Conservation (phyloP, 257 asterid species). For the Voacanga thouarsii region DNA sequence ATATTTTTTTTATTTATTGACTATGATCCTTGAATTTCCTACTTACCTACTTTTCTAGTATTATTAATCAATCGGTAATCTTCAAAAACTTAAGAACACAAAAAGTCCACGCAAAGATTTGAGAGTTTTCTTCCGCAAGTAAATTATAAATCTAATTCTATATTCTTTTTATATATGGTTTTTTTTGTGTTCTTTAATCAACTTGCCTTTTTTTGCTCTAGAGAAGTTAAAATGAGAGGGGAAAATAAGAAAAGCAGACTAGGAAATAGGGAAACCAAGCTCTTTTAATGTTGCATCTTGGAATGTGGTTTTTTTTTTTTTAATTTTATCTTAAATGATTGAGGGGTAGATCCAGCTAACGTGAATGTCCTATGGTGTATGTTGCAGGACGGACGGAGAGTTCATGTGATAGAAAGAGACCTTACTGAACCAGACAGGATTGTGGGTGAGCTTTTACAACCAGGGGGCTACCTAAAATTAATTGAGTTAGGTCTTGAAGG, state of each 20-base stretch:
- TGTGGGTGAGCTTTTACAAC: slow-evolving; percentile 38
- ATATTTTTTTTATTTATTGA: background rate
- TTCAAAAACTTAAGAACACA: background rate
- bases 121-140: background rate
- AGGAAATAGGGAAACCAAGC: background rate
- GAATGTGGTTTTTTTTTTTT: background rate
- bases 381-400: slow-evolving; percentile 32
- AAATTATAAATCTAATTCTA: background rate
- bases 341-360: background rate
- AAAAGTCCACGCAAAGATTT: too few relatives aligned
- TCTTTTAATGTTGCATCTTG: background rate
- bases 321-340: background rate
- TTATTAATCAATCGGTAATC: background rate
- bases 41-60: background rate
- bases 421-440: slow-evolving; percentile 30
- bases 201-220: background rate
- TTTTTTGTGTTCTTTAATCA: background rate
- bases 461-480: slow-evolving; percentile 34
- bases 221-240: background rate
- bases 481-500: slow-evolving; percentile 36
- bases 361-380: background rate
- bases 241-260: background rate
- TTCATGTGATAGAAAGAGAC: slow-evolving; percentile 34
- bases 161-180: background rate
- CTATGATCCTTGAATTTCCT: background rate